These are phyloP conservation scores for Corynascus novoguineensis DNA, from an alignment of 495 filamentous ascomycete species.

Conservation along the genomic window DNA sequence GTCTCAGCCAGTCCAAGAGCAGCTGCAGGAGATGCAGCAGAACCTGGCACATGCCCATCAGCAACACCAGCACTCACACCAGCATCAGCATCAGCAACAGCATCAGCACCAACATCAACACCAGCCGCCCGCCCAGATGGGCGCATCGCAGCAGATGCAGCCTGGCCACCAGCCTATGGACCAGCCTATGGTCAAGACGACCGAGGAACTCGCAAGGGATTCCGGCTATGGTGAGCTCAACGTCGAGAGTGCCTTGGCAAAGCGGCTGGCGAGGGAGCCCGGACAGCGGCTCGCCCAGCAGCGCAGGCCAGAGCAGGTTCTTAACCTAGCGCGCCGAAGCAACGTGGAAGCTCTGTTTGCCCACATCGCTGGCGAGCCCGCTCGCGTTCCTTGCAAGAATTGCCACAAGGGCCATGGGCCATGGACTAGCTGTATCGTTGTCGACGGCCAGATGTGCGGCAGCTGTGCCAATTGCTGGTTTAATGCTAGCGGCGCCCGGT, in stretches of 20 bases:
- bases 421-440: slow-evolving; percentile 43
- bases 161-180: slow-evolving; percentile 31
- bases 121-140: slow-evolving; percentile 23
- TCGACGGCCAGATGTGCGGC: slow-evolving; percentile 49
- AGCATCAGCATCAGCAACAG: slow-evolving; percentile 24
- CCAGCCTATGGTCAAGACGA: slow-evolving; percentile 31
- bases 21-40: slow-evolving; percentile 19
- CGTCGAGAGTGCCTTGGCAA: slow-evolving; percentile 44
- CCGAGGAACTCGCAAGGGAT: slow-evolving; percentile 37
- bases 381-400: slow-evolving; percentile 44
- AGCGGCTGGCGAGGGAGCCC: slow-evolving; percentile 40
- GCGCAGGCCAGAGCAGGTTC: slow-evolving; percentile 40
- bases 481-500: slow-evolving; percentile 45
- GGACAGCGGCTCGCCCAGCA: slow-evolving; percentile 42
- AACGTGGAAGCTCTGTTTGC: slow-evolving; percentile 49
- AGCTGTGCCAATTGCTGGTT: slow-evolving; percentile 52
- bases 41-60: slow-evolving; percentile 21
- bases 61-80: slow-evolving; percentile 15
- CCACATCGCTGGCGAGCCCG: slow-evolving; percentile 42
- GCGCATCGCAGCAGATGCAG: slow-evolving; percentile 25
- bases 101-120: slow-evolving; percentile 23
- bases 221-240: slow-evolving; percentile 39
- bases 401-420: slow-evolving; percentile 49
- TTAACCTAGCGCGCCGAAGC: slow-evolving; percentile 43
- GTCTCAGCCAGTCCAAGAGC: slow-evolving; percentile 21